Percentiles rank a stretch among this genome's conserved stretches.
These are phyloP conservation scores for Apiotrichum porosum DNA, from an alignment of 1,284 basidiomycete genomes.

Conservation along the genomic window DNA sequence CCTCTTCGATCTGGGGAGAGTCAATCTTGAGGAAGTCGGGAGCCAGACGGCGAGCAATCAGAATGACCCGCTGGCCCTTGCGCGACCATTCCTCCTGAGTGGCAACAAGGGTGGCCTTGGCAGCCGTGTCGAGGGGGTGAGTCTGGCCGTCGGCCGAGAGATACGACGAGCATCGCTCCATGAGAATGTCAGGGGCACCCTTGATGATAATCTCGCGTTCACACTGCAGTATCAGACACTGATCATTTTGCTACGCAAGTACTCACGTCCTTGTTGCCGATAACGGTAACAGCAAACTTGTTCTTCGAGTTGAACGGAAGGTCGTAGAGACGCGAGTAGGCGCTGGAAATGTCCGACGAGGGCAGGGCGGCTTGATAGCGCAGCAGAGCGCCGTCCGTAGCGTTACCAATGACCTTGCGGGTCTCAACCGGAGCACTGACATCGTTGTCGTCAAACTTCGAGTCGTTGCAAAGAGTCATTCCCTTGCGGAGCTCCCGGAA, in stretches of 20 bases:
- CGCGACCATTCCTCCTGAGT: conserved; percentile 56
- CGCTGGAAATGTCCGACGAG: conserved; percentile 22
- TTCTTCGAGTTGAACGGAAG: conserved; percentile 61
- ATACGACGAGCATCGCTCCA: conserved; percentile 52
- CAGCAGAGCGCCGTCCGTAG: conserved; percentile 60
- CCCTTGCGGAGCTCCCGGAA: conserved; percentile 11
- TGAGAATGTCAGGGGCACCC: conserved; percentile 59
- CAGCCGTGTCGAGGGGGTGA: conserved; percentile 40
- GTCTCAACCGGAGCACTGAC: background rate
- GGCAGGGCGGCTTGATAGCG: conserved; percentile 54
- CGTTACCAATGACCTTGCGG: conserved; percentile 58
- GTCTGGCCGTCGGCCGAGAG: conserved; percentile 45
- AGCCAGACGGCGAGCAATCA: conserved; percentile 44
- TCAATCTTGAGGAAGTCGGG: conserved; percentile 26
- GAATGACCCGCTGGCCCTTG: conserved; percentile 59
- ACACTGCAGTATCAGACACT: background rate
- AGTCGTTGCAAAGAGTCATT: conserved; percentile 57
- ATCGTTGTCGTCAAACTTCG: conserved; percentile 52
- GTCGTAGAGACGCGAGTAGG: conserved; percentile 47
- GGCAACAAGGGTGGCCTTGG: conserved; percentile 36
- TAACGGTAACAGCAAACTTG: conserved; percentile 50
- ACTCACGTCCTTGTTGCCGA: conserved; percentile 4
- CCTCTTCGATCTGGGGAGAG: conserved; percentile 44
- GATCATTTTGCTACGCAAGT: too few relatives aligned
- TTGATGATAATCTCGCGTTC: conserved; percentile 53